phyloP scores from a whole-genome alignment of 495 filamentous ascomycete species.

The Cairneyella variabilis region DNA sequence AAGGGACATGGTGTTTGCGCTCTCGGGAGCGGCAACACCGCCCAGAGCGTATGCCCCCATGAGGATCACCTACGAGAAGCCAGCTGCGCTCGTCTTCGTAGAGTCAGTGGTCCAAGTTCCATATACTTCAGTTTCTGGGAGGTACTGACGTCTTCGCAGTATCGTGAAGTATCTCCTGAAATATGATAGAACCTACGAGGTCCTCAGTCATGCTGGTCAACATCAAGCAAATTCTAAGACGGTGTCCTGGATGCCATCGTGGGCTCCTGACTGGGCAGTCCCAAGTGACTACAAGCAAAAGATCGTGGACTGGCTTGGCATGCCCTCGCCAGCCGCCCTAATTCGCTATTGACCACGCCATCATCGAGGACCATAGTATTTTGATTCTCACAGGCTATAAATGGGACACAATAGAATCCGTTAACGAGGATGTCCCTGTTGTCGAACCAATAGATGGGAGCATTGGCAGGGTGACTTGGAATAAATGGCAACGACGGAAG shows the following conservation, averaged over 20 bases:
- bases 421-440: neutral
- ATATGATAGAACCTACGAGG: neutral
- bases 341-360: neutral
- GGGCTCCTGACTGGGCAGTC: neutral
- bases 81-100: neutral
- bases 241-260: too few species aligned
- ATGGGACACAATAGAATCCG: neutral
- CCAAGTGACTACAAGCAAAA: neutral
- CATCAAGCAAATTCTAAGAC: neutral
- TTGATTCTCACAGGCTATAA: neutral
- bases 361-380: neutral
- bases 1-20: conserved; percentile 5
- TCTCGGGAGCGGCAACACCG: neutral
- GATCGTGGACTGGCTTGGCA: neutral
- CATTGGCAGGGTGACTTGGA: neutral
- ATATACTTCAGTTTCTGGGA: neutral
- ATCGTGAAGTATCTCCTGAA: neutral
- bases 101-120: neutral
- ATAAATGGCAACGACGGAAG: neutral
- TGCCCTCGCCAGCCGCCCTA: neutral
- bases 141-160: too few species aligned
- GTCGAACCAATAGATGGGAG: neutral
- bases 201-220: neutral
- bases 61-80: conserved; percentile 1
- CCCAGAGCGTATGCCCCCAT: neutral